Percentiles rank a stretch among this genome's conserved stretches.
phyloP scores from a whole-genome alignment of 1,284 basidiomycete species.

The Psilocybe mexicana region DNA sequence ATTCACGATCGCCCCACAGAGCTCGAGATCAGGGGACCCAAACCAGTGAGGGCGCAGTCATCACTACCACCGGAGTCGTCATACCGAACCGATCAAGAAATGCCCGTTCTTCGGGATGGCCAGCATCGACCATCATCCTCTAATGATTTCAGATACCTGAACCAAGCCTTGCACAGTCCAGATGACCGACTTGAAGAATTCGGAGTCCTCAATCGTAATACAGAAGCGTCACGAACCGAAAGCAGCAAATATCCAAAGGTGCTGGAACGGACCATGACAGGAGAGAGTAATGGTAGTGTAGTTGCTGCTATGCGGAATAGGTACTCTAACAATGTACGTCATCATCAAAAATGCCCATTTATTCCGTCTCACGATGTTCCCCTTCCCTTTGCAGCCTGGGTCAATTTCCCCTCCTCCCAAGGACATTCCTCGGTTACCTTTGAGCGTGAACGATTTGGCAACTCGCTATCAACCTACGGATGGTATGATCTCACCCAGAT shows the following conservation, averaged over 20 bases:
- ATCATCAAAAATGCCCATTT: background rate
- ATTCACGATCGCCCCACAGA: background rate
- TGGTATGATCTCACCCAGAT: conserved; percentile 33
- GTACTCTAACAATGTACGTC: conserved; percentile 57
- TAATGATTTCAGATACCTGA: conserved; percentile 16
- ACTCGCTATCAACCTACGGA: conserved; percentile 56
- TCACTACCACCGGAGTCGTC: conserved; percentile 11
- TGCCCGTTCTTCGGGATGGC: background rate
- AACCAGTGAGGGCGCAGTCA: conserved; percentile 19
- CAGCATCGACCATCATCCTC: conserved; percentile 17
- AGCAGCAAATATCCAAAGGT: conserved; percentile 24
- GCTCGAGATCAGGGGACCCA: conserved; percentile 15
- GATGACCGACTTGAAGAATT: conserved; percentile 42
- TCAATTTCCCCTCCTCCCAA: conserved; percentile 56
- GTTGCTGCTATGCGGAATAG: conserved; percentile 70
- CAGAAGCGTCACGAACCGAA: conserved; percentile 30
- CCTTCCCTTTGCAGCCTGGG: conserved; percentile 40
- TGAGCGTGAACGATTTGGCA: conserved; percentile 67
- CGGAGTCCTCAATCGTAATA: conserved; percentile 22
- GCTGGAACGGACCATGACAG: conserved; percentile 50
- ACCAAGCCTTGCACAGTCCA: conserved; percentile 2
- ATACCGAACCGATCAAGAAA: conserved; percentile 8
- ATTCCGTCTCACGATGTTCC: conserved; percentile 2
- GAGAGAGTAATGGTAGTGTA: conserved; percentile 53
- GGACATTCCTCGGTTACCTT: conserved; percentile 58